phyloP scores from a whole-genome alignment of 2,329 filamentous ascomycete genomes.

The Tolypocladium album region DNA sequence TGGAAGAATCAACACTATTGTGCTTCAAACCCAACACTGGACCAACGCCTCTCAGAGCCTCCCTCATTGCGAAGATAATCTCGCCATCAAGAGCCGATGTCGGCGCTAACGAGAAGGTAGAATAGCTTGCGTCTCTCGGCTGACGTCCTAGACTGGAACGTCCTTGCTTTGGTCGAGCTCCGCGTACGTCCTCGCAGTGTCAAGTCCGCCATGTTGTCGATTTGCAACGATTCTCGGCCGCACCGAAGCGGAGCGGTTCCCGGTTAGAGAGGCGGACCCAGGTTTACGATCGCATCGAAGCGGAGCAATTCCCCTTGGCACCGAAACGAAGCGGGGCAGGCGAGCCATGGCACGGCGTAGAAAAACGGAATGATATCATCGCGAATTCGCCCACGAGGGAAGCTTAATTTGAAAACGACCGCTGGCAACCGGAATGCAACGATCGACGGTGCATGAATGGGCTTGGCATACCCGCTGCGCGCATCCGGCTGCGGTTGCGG shows the following conservation, averaged over 20 bases:
- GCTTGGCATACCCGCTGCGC: neutral
- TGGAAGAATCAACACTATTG: too few relatives aligned
- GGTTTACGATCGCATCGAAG: neutral
- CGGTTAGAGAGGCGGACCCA: neutral
- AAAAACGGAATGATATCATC: neutral
- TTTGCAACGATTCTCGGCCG: neutral
- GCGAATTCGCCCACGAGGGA: neutral
- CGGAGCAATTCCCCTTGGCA: neutral
- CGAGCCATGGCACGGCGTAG: neutral
- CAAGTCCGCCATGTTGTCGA: neutral
- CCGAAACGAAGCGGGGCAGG: neutral
- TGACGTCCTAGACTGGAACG: too few relatives aligned
- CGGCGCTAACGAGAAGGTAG: too few relatives aligned
- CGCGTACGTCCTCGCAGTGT: neutral
- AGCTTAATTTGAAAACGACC: neutral
- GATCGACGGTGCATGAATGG: neutral
- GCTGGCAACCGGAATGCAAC: neutral
- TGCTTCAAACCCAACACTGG: too few relatives aligned
- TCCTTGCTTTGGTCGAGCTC: too few relatives aligned
- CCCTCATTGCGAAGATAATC: too few relatives aligned
- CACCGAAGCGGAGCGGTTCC: neutral
- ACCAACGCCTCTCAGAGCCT: too few relatives aligned
- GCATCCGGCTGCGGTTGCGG: neutral
- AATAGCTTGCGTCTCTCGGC: too few relatives aligned
- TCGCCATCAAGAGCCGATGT: too few relatives aligned